phyloP scores from a whole-genome alignment of 768 basidiomycete species.

The Lentinula raphanica region DNA sequence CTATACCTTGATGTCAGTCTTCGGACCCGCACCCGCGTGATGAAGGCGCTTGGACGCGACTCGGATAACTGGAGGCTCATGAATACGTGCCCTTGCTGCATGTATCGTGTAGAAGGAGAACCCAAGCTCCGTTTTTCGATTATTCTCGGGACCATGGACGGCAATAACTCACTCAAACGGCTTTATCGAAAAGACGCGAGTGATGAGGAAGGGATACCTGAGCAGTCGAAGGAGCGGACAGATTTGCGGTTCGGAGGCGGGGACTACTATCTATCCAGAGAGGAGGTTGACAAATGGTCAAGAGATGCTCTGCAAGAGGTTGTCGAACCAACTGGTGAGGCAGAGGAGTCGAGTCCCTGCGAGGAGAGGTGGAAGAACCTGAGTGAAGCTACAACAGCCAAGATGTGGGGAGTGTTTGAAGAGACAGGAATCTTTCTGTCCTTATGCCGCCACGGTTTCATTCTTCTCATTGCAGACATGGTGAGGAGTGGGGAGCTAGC shows the following conservation, averaged over 20 bases:
- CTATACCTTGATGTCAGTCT: slow-evolving; percentile 11
- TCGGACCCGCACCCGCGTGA: slow-evolving; percentile 1
- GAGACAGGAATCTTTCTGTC: slow-evolving; percentile 20
- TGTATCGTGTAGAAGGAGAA: slow-evolving; percentile 10
- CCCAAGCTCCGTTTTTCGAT: not conserved
- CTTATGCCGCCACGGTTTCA: slow-evolving; percentile 20
- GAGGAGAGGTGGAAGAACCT: slow-evolving; percentile 14
- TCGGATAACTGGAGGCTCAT: slow-evolving; percentile 10
- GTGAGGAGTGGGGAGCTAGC: slow-evolving; percentile 23
- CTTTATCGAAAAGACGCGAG: not conserved
- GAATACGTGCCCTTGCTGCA: slow-evolving; percentile 14
- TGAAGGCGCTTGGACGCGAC: slow-evolving; percentile 5
- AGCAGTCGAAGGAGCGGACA: slow-evolving; percentile 6
- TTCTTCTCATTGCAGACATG: too few species aligned
- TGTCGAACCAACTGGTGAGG: not conserved
- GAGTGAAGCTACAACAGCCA: slow-evolving; percentile 7
- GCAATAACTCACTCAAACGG: too few species aligned
- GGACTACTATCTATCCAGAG: slow-evolving; percentile 17
- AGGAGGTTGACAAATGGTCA: slow-evolving; percentile 19
- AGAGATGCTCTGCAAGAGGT: not conserved
- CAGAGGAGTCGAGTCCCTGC: slow-evolving; percentile 9
- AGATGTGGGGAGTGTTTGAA: slow-evolving; percentile 17
- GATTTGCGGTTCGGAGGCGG: slow-evolving; percentile 10
- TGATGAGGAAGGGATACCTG: not conserved
- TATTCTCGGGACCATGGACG: slow-evolving; percentile 9